Percentiles rank a stretch among this genome's conserved stretches.
phyloP scores from a whole-genome alignment of 306 rosid genomes.

The Lupinus albus region DNA sequence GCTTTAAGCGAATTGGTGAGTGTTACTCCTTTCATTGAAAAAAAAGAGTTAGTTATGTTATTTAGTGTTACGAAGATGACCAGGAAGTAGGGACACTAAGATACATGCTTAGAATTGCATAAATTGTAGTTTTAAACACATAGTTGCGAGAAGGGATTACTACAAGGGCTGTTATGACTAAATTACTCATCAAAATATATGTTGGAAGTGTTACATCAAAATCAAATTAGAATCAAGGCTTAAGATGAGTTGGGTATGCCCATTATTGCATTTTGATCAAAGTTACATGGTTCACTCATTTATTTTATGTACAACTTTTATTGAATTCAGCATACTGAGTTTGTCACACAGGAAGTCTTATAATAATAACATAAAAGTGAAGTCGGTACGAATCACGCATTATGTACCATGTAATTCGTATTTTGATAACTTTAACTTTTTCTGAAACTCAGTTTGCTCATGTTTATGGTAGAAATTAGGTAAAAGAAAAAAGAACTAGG shows the following conservation, averaged over 20 bases:
- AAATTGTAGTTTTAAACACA: conserved; percentile 5
- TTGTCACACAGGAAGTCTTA: too few species aligned
- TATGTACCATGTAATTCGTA: too few species aligned
- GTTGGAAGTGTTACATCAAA: conserved; percentile 26
- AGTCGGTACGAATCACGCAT: too few species aligned
- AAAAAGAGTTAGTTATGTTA: conserved; percentile 8
- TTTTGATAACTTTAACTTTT: conserved; percentile 4
- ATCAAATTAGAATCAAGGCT: conserved; percentile 13
- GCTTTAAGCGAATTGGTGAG: conserved; percentile 86
- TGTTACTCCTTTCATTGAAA: not conserved
- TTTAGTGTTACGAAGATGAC: conserved; percentile 16
- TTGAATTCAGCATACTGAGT: too few species aligned
- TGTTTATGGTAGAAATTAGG: not conserved
- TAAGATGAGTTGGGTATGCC: not conserved
- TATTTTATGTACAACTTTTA: too few species aligned
- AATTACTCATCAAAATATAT: conserved; percentile 16
- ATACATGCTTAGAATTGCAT: not conserved
- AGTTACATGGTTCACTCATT: too few species aligned
- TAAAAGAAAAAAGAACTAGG: not conserved
- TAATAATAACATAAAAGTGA: too few species aligned
- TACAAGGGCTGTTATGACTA: conserved; percentile 6
- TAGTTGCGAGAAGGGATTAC: not conserved
- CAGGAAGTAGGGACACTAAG: not conserved
- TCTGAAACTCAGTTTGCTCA: not conserved
- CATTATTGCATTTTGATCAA: not conserved